Base-by-base conservation (phyloP, 179 eudicot species). In the Drosera spatulata region DNA sequence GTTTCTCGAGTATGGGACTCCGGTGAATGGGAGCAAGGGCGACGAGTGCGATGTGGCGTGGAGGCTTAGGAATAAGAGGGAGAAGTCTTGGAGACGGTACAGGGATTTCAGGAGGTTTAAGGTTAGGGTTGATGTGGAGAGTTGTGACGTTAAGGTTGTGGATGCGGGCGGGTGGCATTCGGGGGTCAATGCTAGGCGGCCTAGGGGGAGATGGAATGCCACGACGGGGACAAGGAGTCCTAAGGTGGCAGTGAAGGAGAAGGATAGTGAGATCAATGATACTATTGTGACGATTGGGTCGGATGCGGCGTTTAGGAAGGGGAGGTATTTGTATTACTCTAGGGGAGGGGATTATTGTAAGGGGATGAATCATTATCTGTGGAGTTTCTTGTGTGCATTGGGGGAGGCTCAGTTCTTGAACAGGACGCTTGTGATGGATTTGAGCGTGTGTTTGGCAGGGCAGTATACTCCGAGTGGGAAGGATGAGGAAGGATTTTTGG, bases 331-430 rank as follows among this genome's bases (percentile, higher is more conserved):
- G 82, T 86, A 86, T 46, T 93, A 93, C 70, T 84, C 96, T 0
- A 84, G 96, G 0, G 99, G 99, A 22, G 99, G 99, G 11, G 99
- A 93, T 77, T 79, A 84, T 50, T 93, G 99, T 67, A 93, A 93
- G 66, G 85, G 82, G 37, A 93, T 93, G 99, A 93, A 93, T 69
- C 99, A 93, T 37, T 84, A 77, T 67, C 71, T 86, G 47, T 93
- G 99, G 99, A 86, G 33, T 22, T 22, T 22, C 33, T 22, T 22
- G 33, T 22, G 33, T 22, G 33, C 33, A 22, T 22, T 22, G 96
- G 96, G 99, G 41, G 99, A 93, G 68, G 99, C 99, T 14, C 93
- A 73, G 70, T 93, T 70, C 55, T 68, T 93, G 79, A 89, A 89
- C 64, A 66, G 99, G 49, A 93, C 99, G 0, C 80, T 93, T 61